Conservation (phyloP, 1,284 basidiomycete species). For the Melampsora americana region DNA sequence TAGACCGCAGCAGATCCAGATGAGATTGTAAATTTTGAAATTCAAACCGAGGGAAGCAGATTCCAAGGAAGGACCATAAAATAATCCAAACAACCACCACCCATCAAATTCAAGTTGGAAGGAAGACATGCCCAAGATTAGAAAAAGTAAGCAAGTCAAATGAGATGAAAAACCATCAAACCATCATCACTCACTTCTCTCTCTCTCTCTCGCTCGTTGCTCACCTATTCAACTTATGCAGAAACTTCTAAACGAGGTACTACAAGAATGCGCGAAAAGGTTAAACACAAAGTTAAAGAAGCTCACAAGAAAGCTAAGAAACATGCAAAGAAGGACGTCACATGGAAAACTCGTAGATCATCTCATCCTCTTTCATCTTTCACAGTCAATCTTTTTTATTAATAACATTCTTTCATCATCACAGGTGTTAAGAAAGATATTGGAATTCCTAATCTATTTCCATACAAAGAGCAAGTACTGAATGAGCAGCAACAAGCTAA, state of each 20-base stretch:
- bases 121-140: slow-evolving; percentile 36
- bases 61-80: no score
- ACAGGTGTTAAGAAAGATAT: slow-evolving; percentile 79
- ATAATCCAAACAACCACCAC: neutral
- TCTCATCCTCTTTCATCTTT: neutral
- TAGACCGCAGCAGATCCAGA: neutral
- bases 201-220: neutral
- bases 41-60: no score
- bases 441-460: slow-evolving; percentile 94
- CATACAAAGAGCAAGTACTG: slow-evolving; percentile 93
- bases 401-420: slow-evolving; percentile 11
- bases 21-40: neutral
- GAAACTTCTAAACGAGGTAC: slow-evolving; percentile 78
- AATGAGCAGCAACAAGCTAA: slow-evolving; percentile 62
- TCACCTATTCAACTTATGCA: slow-evolving; percentile 53
- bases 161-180: neutral
- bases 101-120: neutral
- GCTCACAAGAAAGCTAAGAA: slow-evolving; percentile 73
- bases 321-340: slow-evolving; percentile 73
- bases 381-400: slow-evolving; percentile 23
- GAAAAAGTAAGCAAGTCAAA: slow-evolving; percentile 19
- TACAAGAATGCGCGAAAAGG: slow-evolving; percentile 70
- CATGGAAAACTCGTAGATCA: slow-evolving; percentile 85
- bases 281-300: slow-evolving; percentile 76
- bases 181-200: slow-evolving; percentile 15